phyloP scores from a whole-genome alignment of 352 stramenopile genomes.

The Phytophthora uliginosa region DNA sequence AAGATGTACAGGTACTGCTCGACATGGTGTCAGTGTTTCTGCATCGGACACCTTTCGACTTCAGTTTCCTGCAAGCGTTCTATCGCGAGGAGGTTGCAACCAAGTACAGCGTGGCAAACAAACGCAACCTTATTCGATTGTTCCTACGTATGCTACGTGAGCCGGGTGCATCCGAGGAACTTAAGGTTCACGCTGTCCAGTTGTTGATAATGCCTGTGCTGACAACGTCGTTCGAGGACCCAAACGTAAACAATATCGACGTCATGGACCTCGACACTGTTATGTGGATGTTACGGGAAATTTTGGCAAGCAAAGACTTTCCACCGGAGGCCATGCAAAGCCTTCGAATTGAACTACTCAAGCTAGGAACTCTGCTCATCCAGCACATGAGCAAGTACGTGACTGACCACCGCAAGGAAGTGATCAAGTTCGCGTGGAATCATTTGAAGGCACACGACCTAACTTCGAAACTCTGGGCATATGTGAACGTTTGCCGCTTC shows the following conservation, averaged over 20 bases:
- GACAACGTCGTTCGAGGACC: conserved; percentile 87
- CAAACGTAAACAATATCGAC: conserved; percentile 77
- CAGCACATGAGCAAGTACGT: conserved; percentile 96
- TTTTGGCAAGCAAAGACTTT: conserved; percentile 88
- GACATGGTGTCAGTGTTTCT: conserved; percentile 97
- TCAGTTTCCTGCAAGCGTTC: conserved; percentile 95
- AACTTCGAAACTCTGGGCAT: conserved; percentile 97
- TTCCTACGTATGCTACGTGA: conserved; percentile 92
- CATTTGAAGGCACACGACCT: conserved; percentile 96
- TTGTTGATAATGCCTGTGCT: conserved; percentile 96
- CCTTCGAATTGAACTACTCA: conserved; percentile 94
- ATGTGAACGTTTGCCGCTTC: conserved; percentile 98
- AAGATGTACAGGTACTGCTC: conserved; percentile 97
- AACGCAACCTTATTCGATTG: conserved; percentile 89
- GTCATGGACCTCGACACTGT: conserved; percentile 90
- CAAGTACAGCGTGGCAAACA: conserved; percentile 72
- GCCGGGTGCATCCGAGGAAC: conserved; percentile 73
- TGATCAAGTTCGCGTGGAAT: conserved; percentile 99
- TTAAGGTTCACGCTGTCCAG: conserved; percentile 95
- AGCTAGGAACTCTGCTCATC: conserved; percentile 97
- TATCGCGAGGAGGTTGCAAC: conserved; percentile 87
- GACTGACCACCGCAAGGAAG: conserved; percentile 95
- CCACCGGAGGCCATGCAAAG: conserved; percentile 77
- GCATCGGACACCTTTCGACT: conserved; percentile 95
- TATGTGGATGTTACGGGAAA: conserved; percentile 91